Percentiles rank a stretch among this genome's conserved stretches.
Evolutionary conservation across 202 grass and related monocot species (phyloP).

Genomic region (Eragrostis tef): DNA sequence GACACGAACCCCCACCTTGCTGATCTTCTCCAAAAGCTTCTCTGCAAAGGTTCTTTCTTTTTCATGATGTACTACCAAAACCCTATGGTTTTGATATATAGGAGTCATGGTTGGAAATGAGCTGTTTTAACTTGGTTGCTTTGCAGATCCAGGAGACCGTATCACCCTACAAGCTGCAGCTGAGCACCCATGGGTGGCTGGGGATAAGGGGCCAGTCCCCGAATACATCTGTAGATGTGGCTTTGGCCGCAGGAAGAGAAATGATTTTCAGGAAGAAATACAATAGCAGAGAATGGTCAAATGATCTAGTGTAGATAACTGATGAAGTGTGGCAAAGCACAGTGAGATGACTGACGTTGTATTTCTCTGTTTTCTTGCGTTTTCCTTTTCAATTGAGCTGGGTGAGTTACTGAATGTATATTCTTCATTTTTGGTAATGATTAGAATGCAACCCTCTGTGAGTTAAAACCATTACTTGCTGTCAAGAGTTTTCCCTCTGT

Average conservation of each 20-base stretch:
- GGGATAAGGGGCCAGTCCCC: constrained; percentile 60
- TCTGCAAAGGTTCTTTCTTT: constrained; percentile 75
- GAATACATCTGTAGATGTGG: constrained; percentile 76
- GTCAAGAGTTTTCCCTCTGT: background rate
- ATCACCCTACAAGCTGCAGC: constrained; percentile 66
- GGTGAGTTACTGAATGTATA: background rate
- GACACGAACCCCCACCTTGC: constrained; percentile 67
- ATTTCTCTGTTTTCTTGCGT: constrained; percentile 2
- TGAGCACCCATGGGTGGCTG: constrained; percentile 82
- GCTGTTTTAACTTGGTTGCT: constrained; percentile 9
- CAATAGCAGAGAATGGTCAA: constrained; percentile 31
- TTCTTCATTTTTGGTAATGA: background rate
- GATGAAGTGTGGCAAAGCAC: constrained; percentile 31
- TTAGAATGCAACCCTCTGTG: background rate
- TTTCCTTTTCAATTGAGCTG: background rate
- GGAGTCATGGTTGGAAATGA: background rate
- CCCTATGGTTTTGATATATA: constrained; percentile 26
- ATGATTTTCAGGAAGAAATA: constrained; percentile 9
- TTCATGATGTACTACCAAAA: background rate
- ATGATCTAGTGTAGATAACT: constrained; percentile 46
- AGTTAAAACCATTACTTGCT: background rate
- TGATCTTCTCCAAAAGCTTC: constrained; percentile 76
- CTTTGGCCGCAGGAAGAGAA: constrained; percentile 47
- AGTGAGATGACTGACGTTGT: constrained; percentile 29
- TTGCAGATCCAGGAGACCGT: constrained; percentile 69